Conservation (phyloP, 1,284 basidiomycete genomes). For the Inonotus hispidus region DNA sequence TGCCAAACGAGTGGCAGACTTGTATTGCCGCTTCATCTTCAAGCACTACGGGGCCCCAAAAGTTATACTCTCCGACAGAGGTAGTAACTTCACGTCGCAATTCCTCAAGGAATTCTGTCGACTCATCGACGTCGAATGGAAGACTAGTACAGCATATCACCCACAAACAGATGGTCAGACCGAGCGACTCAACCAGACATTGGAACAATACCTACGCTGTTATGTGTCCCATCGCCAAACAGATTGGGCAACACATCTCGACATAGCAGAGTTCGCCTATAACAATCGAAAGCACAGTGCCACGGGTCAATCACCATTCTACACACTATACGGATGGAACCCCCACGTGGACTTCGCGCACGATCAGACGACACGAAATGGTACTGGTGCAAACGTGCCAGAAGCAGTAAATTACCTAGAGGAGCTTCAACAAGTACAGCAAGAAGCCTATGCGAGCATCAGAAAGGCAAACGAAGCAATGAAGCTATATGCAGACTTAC, state of each 20-base stretch:
- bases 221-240: conserved; percentile 25
- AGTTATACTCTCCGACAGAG: conserved; percentile 33
- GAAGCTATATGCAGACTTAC: conserved; percentile 21
- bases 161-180: conserved; percentile 28
- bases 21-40: conserved; percentile 28
- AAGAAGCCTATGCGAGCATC: conserved; percentile 5
- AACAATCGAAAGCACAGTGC: background rate
- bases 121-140: background rate
- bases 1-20: conserved; percentile 23
- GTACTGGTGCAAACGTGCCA: background rate
- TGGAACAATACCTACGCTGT: conserved; percentile 22
- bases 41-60: conserved; percentile 31
- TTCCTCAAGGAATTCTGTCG: conserved; percentile 22
- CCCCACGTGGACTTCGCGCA: background rate
- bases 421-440: background rate
- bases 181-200: conserved; percentile 25
- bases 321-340: background rate
- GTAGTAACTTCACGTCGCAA: conserved; percentile 30
- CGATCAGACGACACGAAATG: background rate
- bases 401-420: background rate
- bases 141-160: conserved; percentile 14
- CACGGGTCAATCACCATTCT: background rate
- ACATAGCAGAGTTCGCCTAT: conserved; percentile 24
- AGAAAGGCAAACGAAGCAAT: conserved; percentile 22
- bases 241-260: conserved; percentile 27